These are phyloP conservation scores for Dichomitus squalens DNA, from an alignment of 1,284 basidiomycete genomes.

Conservation along the genomic window DNA sequence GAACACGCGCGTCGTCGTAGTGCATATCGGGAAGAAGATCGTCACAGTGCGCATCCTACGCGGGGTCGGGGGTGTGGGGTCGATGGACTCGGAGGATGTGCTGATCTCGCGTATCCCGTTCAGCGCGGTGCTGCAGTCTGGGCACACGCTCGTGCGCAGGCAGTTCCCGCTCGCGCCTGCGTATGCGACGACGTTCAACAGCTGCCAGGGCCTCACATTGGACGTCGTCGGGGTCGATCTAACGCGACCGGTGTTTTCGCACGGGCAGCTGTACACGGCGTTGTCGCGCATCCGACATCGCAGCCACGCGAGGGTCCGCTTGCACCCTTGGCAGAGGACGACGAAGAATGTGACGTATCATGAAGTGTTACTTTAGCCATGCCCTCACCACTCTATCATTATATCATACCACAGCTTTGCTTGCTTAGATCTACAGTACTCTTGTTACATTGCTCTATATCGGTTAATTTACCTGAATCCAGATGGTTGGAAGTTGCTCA, in stretches of 20 bases:
- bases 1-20: constrained; percentile 40
- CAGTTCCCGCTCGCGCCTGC: constrained; percentile 46
- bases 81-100: constrained; percentile 31
- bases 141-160: constrained; percentile 36
- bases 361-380: constrained; percentile 26
- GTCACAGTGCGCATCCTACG: constrained; percentile 35
- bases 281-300: constrained; percentile 40
- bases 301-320: constrained; percentile 28
- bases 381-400: neutral
- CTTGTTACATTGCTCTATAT: too few species aligned
- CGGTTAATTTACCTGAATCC: too few species aligned
- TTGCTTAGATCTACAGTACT: neutral
- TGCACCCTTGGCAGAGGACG: constrained; percentile 18
- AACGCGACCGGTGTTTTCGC: constrained; percentile 39
- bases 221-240: constrained; percentile 41
- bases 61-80: constrained; percentile 23
- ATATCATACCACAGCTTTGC: neutral
- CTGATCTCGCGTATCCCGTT: constrained; percentile 41
- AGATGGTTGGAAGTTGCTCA: neutral
- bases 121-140: constrained; percentile 30
- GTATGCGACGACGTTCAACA: constrained; percentile 47
- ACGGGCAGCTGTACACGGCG: constrained; percentile 48
- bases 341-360: constrained; percentile 32
- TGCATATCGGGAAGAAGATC: constrained; percentile 30
- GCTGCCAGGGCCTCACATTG: constrained; percentile 45